Evolutionary conservation across 2,329 filamentous ascomycete genomes (phyloP), one percentile per base, ranked within the genome.

Genomic region (Coleophoma eucalyptorum): DNA sequence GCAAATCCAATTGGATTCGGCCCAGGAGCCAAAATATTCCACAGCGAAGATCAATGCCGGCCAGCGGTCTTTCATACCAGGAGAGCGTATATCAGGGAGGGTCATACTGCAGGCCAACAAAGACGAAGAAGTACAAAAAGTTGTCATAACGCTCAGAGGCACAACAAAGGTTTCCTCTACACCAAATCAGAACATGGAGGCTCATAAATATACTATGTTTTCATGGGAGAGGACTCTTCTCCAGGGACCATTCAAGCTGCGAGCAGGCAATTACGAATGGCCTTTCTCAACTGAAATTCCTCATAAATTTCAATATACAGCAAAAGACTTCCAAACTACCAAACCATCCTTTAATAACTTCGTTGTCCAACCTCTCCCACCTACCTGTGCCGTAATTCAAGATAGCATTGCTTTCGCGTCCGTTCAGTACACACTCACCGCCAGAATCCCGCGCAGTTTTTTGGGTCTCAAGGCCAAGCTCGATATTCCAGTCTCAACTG

Each of bases 201-300:
- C 33, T 10, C 33, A 35, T 15, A 10, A 10, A 35, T 35, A 10
- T 15, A 15, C 15, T 10, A 35, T 35, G 33, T 35, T 35, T 15
- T 10, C 10, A 10, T 35, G 10, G 10, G 33, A 35, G 38, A 40
- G 19, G 21, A 21, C 26, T 5, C 32, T 51, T 3, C 45, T 51
- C 38, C 20, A 49, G 31, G 50, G 45, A 10, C 50, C 45, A n/a
- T 48, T 43, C 46, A 51, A 51, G 40, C 47, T 51, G 50, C 20
- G n/a, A 21, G 50, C 46, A 13, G 19, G 16, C 12, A 43, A 26
- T 20, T 49, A 51, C 45, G 37, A 49, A 38, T 51, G 46, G 18
- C 50, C 50, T 15, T 51, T 51, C 33, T 43, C 33, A 10, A 48
- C 48, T 43, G 26, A 44, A n/a, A 26, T 51, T 18, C 50, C 50